Evolutionary conservation across 1,284 basidiomycete species (phyloP).

Genomic region (Boletus chippewaensis): DNA sequence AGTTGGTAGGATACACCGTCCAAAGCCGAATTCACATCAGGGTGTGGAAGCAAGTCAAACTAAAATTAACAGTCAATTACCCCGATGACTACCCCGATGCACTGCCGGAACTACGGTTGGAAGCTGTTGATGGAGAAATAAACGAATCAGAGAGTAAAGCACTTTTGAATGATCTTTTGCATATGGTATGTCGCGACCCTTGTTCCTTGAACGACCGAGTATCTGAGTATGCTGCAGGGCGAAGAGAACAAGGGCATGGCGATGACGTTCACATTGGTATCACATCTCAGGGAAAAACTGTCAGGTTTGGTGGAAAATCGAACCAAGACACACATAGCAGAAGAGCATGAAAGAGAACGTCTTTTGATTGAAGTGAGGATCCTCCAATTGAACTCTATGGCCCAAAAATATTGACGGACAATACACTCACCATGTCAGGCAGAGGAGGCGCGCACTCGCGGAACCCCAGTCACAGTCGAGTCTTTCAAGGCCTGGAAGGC

Average conservation of each 20-base stretch:
- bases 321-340: constrained; percentile 50
- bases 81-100: constrained; percentile 67
- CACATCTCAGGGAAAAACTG: constrained; percentile 79
- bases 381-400: neutral
- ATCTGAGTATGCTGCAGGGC: constrained; percentile 45
- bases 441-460: constrained; percentile 82
- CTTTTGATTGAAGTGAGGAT: constrained; percentile 65
- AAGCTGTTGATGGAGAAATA: constrained; percentile 63
- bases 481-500: constrained; percentile 80
- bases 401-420: constrained; percentile 2
- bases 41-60: constrained; percentile 53
- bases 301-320: constrained; percentile 57
- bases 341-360: constrained; percentile 67
- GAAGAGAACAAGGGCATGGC: constrained; percentile 93
- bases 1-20: constrained; percentile 8
- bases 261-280: constrained; percentile 94
- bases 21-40: constrained; percentile 18
- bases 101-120: constrained; percentile 70
- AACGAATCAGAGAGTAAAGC: constrained; percentile 50
- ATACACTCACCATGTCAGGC: constrained; percentile 46
- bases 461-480: constrained; percentile 82
- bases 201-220: neutral
- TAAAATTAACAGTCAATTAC: constrained; percentile 69
- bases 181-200: constrained; percentile 47
- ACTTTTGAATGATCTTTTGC: constrained; percentile 55